phyloP scores from a whole-genome alignment of 2,329 filamentous ascomycete species.

The Trichoderma atroviride region DNA sequence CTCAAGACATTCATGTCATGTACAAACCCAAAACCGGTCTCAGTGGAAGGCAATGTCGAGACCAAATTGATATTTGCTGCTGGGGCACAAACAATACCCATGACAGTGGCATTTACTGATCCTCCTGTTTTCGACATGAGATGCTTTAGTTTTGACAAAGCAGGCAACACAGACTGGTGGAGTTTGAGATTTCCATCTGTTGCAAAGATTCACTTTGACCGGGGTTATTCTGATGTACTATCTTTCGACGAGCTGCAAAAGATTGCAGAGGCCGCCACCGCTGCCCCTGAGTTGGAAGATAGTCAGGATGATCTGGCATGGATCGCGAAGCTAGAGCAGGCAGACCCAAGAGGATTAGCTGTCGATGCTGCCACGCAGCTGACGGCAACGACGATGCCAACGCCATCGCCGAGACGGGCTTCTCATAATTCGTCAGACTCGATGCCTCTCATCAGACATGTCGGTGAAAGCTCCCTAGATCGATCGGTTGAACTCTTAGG shows the following conservation, averaged over 20 bases:
- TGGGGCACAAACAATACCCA: constrained; percentile 46
- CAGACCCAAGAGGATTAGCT: constrained; percentile 50
- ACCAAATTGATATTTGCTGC: constrained; percentile 53
- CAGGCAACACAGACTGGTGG: constrained; percentile 69
- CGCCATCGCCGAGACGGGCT: constrained; percentile 39
- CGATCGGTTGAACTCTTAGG: background rate
- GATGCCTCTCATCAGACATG: constrained; percentile 25
- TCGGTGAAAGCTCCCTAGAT: background rate
- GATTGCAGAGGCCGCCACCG: constrained; percentile 61
- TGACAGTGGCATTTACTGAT: constrained; percentile 62
- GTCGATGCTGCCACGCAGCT: constrained; percentile 51
- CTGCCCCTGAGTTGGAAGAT: constrained; percentile 53
- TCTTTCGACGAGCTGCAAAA: constrained; percentile 71
- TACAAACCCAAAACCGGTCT: constrained; percentile 49
- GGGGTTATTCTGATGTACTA: constrained; percentile 68
- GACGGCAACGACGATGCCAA: constrained; percentile 44
- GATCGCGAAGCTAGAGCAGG: constrained; percentile 61
- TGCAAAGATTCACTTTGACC: constrained; percentile 76
- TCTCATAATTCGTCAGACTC: constrained; percentile 33
- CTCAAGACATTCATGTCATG: constrained; percentile 54
- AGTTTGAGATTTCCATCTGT: constrained; percentile 76
- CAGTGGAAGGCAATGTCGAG: constrained; percentile 41
- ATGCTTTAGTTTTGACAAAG: constrained; percentile 78
- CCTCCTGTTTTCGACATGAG: constrained; percentile 80
- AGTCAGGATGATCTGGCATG: constrained; percentile 64